Conservation (phyloP, 78 protist species). For the Isochrysis galbana region DNA sequence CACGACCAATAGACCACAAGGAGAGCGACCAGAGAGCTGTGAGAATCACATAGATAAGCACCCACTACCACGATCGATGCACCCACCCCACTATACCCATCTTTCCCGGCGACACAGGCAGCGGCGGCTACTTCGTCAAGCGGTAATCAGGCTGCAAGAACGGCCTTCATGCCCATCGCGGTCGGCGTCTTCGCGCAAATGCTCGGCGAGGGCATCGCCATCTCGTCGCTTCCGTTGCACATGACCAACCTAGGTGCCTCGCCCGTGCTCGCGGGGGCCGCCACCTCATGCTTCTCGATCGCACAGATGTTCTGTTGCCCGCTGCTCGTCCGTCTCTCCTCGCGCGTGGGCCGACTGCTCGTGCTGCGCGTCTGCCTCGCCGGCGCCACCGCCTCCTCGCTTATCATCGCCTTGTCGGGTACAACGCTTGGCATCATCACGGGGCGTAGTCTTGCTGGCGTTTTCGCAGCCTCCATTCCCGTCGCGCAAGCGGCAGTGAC, state of each 20-base stretch:
- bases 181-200: background rate
- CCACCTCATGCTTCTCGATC: background rate
- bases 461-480: conserved; percentile 27
- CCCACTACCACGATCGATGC: too few species aligned
- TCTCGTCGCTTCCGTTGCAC: conserved; percentile 7
- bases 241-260: background rate
- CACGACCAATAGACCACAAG: too few species aligned
- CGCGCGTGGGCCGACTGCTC: background rate
- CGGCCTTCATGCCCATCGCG: background rate
- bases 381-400: background rate
- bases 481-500: conserved; percentile 9
- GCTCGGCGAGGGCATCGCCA: conserved; percentile 37
- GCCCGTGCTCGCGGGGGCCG: background rate
- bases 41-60: too few species aligned
- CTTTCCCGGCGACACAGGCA: too few species aligned
- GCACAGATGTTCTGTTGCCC: conserved; percentile 25
- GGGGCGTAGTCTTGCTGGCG: conserved; percentile 17
- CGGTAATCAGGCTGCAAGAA: too few species aligned
- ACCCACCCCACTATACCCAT: too few species aligned
- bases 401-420: background rate
- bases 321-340: background rate
- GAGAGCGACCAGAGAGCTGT: too few species aligned
- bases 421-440: background rate
- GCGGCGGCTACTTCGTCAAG: too few species aligned
- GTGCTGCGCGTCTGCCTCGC: conserved; percentile 18